phyloP scores from a whole-genome alignment of 441 rosid species.

The Cnidoscolus chayamansa region DNA sequence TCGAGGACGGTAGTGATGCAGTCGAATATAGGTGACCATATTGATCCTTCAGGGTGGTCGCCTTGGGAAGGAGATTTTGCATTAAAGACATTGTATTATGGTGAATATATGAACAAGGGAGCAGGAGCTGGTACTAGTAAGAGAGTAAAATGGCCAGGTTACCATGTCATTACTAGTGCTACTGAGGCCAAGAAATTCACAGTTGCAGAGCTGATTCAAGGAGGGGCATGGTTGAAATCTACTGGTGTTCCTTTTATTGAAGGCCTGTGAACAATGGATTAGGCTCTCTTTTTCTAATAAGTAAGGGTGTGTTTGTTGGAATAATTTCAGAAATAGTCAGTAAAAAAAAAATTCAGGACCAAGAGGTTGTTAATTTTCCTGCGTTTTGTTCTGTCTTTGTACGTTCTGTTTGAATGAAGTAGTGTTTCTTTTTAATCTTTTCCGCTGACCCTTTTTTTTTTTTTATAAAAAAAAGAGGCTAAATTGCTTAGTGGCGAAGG shows the following conservation, averaged over 20 bases:
- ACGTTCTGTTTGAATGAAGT: neutral
- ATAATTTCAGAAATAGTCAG: too few species aligned
- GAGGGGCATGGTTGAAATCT: conserved; percentile 56
- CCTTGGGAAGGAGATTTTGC: conserved; percentile 53
- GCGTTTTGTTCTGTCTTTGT: too few species aligned
- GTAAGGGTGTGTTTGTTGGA: too few species aligned
- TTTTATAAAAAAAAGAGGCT: too few species aligned
- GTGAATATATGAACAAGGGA: conserved; percentile 60
- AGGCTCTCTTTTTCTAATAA: neutral
- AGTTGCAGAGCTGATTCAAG: conserved; percentile 59
- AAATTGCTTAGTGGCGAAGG: too few species aligned
- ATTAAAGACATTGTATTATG: conserved; percentile 58
- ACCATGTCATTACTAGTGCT: conserved; percentile 39
- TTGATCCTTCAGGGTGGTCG: conserved; percentile 67
- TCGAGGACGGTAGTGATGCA: conserved; percentile 65
- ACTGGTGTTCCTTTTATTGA: conserved; percentile 59
- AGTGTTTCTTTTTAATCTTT: neutral
- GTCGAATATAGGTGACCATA: conserved; percentile 45
- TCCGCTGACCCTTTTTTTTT: too few species aligned
- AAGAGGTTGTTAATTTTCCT: too few species aligned
- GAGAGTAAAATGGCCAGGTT: conserved; percentile 65
- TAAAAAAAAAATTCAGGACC: too few species aligned
- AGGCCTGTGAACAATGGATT: conserved; percentile 34
- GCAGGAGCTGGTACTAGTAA: conserved; percentile 56
- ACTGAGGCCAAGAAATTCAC: conserved; percentile 59